Evolutionary conservation across 495 filamentous ascomycete species (phyloP), one percentile per base, ranked within the genome.

Genomic region (Penicillium goetzii): DNA sequence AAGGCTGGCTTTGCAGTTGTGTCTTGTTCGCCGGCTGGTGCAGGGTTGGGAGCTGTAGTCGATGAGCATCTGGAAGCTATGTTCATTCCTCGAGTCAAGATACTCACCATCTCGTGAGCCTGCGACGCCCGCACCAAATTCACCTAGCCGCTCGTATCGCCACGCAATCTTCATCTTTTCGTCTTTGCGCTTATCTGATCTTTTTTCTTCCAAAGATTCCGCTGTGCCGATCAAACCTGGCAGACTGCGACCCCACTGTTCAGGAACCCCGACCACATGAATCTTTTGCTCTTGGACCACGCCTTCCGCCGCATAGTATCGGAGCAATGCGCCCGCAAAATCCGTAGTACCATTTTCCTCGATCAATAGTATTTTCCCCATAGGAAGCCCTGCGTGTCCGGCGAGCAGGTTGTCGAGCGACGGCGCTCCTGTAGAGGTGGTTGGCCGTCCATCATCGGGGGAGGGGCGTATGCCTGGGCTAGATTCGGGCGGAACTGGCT

Each of bases 121-220:
- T 43, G 82, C 81, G 58, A 80, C 67, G 23, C 80, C 78, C 30
- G 78, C 72, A 28, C 86, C 78, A 78, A 86, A 83, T 58, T 90
- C 87, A 25, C 92, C 90, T 63, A 97, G 73, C 21, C 88, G 85
- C 73, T 97, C 93, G 78, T 99, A 99, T 74, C 95, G 81, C 95
- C 95, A 99, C 11, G 95, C 95, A 75, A 99, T 99, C 79, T 97
- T 97, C 95, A 99, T 99, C 74, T 86, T 89, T 59, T 96, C 92
- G 33, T 84, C 59, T 64, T 73, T 74, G 50, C 75, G 72, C 57
- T 62, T 82, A 67, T 71, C 70, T 10, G 72, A 66, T 54, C 78
- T 67, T 45, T 74, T 77, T 66, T 82, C 66, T 63, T 78, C 81
- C 15, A 75, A 76, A 14, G 72, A 78, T 9, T 82, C 84, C 4